Conservation (phyloP, 148 eudicot genomes). For the Rhododendron molle region DNA sequence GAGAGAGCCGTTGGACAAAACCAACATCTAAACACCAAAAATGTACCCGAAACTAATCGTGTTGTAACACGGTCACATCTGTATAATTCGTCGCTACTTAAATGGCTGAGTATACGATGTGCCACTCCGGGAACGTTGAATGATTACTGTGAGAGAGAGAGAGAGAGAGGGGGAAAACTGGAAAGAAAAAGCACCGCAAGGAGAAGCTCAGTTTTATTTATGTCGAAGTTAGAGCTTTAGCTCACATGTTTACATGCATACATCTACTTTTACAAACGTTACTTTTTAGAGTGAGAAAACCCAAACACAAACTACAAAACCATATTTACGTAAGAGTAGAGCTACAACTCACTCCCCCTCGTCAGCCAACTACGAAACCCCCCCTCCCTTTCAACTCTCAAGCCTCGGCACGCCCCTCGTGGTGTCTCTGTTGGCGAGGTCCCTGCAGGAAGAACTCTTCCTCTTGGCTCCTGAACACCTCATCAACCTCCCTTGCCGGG, state of each 20-base stretch:
- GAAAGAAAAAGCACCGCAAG: background rate
- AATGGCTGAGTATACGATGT: too few relatives aligned
- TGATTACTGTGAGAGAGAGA: too few relatives aligned
- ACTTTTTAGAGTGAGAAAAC: background rate
- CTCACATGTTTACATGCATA: background rate
- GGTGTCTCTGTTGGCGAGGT: slow-evolving; percentile 26
- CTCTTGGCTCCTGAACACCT: slow-evolving; percentile 40
- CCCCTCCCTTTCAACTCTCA: background rate
- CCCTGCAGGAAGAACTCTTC: slow-evolving; percentile 64
- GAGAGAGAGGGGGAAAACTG: background rate
- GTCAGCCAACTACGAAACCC: background rate
- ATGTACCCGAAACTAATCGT: too few relatives aligned
- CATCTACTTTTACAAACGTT: background rate
- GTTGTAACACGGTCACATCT: too few relatives aligned
- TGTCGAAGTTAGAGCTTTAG: background rate
- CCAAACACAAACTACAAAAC: background rate
- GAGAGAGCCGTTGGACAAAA: too few relatives aligned
- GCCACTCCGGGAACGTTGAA: too few relatives aligned
- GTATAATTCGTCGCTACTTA: too few relatives aligned
- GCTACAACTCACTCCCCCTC: background rate
- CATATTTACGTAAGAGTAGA: background rate
- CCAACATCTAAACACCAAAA: too few relatives aligned
- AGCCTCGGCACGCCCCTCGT: slow-evolving; percentile 18
- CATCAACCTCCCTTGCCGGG: slow-evolving; percentile 48
- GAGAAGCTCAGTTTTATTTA: background rate